Evolutionary conservation across 192 early-diverging fungal genomes (phyloP).

Genomic region (Dissophora globulifera): DNA sequence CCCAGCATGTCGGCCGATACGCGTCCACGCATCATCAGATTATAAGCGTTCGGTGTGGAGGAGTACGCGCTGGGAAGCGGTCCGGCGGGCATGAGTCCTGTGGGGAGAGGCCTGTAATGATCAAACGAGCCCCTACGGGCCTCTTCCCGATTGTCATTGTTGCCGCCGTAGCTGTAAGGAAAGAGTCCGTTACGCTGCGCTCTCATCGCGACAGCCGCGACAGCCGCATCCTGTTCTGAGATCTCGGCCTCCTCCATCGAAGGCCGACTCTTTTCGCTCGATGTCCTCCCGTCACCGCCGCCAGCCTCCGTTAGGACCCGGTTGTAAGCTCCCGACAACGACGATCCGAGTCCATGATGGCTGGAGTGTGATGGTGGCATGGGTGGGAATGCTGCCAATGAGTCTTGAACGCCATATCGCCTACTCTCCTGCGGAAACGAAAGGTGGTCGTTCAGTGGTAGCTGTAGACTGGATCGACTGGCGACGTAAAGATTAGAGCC

Average conservation of each 20-base stretch:
- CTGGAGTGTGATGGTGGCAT: conserved; percentile 1
- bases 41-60: conserved; percentile 35
- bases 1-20: conserved; percentile 34
- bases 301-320: conserved; percentile 10
- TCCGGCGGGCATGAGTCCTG: conserved; percentile 8
- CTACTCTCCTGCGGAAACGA: conserved; percentile 42
- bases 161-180: no score
- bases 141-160: conserved; percentile 29
- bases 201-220: conserved; percentile 39
- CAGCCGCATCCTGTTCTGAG: conserved; percentile 48
- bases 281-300: conserved; percentile 1
- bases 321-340: conserved; percentile 15
- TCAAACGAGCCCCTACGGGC: conserved; percentile 32
- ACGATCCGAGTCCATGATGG: neutral
- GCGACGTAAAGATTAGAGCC: conserved; percentile 21
- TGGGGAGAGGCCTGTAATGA: no score
- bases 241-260: conserved; percentile 42
- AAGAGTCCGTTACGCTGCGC: conserved; percentile 23
- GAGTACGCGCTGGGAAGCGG: neutral
- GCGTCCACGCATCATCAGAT: conserved; percentile 42
- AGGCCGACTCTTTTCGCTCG: conserved; percentile 15
- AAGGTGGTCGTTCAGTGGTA: conserved; percentile 43
- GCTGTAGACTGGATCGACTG: conserved; percentile 39
- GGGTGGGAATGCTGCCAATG: conserved; percentile 10
- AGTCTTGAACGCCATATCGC: conserved; percentile 42